A percentile compares a stretch with the other conserved stretches of the same genome.
Conservation (phyloP, 345 rosid species). For the Brassica incana region DNA sequence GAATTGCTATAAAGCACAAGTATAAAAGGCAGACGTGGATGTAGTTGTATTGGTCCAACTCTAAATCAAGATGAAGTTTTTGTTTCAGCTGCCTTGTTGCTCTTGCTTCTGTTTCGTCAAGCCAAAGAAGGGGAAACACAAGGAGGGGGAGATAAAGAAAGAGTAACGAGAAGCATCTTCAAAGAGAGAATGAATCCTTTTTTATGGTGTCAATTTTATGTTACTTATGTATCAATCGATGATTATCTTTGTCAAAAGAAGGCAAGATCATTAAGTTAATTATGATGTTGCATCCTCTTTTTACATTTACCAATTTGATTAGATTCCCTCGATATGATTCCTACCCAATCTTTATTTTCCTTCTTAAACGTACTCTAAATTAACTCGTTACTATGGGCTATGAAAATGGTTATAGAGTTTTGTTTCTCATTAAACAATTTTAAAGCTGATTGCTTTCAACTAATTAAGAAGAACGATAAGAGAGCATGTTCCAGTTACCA, state of each 20-base stretch:
- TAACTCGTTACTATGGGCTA: constrained; percentile 66
- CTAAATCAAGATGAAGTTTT: constrained; percentile 54
- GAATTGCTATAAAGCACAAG: not conserved
- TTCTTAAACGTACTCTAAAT: constrained; percentile 1
- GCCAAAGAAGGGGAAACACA: constrained; percentile 51
- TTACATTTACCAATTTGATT: not conserved
- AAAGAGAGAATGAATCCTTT: not conserved
- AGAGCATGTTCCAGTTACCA: constrained; percentile 82
- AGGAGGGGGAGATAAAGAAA: constrained; percentile 42
- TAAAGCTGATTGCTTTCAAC: not conserved
- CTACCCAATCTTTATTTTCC: not conserved
- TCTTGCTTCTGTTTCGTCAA: constrained; percentile 50
- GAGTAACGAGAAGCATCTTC: constrained; percentile 15
- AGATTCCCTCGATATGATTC: not conserved
- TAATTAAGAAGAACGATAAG: constrained; percentile 55
- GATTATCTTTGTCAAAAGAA: not conserved
- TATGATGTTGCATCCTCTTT: constrained; percentile 1
- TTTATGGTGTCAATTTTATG: not conserved
- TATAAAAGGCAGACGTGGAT: constrained; percentile 14
- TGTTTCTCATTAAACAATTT: not conserved
- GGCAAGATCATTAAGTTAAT: not conserved
- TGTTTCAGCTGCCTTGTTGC: constrained; percentile 56
- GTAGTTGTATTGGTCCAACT: not conserved
- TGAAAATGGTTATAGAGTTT: constrained; percentile 58
- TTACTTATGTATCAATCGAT: constrained; percentile 5